Evolutionary conservation across 768 basidiomycete genomes (phyloP).

Genomic region (Tricholoma sp.): DNA sequence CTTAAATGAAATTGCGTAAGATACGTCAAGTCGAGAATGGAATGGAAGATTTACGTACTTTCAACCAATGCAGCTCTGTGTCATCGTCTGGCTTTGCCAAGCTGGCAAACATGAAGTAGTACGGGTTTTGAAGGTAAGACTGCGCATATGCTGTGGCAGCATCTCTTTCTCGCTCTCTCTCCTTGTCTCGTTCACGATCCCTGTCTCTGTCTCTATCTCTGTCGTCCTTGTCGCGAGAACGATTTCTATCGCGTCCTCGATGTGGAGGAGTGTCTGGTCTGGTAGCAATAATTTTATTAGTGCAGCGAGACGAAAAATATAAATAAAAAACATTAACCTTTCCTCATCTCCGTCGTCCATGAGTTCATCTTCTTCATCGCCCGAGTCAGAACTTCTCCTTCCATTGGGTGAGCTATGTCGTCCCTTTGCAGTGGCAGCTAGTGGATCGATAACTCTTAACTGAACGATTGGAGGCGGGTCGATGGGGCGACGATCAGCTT

Average conservation of each 20-base stretch:
- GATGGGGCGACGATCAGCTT: conserved; percentile 94
- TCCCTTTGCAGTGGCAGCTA: background rate
- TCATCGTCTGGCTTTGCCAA: conserved; percentile 88
- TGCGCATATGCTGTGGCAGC: conserved; percentile 40
- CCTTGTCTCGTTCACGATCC: conserved; percentile 9
- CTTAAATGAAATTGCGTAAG: conserved; percentile 25
- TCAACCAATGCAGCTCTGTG: conserved; percentile 78
- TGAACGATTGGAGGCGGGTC: conserved; percentile 98
- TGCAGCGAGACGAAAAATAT: background rate
- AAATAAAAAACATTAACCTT: background rate
- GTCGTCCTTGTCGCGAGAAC: conserved; percentile 1
- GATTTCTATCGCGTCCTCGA: background rate
- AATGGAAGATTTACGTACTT: conserved; percentile 36
- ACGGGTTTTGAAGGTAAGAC: conserved; percentile 82
- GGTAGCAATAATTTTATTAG: background rate
- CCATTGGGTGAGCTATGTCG: background rate
- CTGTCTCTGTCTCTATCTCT: conserved; percentile 10
- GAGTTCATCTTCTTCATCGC: background rate
- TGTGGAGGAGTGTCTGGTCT: background rate
- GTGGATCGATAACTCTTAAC: conserved; percentile 79
- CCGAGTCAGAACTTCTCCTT: conserved; percentile 1
- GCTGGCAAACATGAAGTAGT: conserved; percentile 94
- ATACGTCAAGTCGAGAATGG: background rate
- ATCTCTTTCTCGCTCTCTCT: conserved; percentile 15
- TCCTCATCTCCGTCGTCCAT: background rate